Evolutionary conservation across 768 basidiomycete genomes (phyloP).

Genomic region (Paxillus ammoniavirescens): DNA sequence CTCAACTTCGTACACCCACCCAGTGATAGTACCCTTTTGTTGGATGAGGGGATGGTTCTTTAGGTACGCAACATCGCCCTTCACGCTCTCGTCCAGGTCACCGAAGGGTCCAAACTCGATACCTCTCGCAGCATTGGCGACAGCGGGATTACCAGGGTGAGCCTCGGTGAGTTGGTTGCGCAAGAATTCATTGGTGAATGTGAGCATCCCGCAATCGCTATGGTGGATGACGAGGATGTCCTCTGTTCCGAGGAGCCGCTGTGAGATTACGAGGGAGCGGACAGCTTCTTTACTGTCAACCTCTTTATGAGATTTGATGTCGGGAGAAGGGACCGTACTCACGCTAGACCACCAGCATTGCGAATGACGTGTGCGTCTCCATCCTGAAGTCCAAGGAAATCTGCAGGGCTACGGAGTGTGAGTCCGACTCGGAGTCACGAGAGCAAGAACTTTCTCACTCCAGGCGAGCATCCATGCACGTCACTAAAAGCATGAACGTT

Average conservation of each 20-base stretch:
- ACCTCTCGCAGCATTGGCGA: conserved; percentile 50
- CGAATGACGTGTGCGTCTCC: conserved; percentile 74
- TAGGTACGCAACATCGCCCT: conserved; percentile 57
- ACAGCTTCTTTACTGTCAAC: conserved; percentile 56
- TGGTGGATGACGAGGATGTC: conserved; percentile 72
- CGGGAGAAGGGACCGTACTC: conserved; percentile 21
- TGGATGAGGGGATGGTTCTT: conserved; percentile 55
- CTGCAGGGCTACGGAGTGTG: conserved; percentile 43
- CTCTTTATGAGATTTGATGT: background rate
- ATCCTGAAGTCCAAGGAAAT: conserved; percentile 58
- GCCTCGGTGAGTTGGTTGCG: conserved; percentile 49
- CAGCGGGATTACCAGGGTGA: conserved; percentile 32
- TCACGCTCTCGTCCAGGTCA: conserved; percentile 51
- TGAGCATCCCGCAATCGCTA: conserved; percentile 72
- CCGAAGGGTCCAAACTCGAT: conserved; percentile 44
- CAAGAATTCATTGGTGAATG: conserved; percentile 52
- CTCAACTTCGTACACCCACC: conserved; percentile 67
- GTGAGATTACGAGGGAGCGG: conserved; percentile 67
- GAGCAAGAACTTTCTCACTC: conserved; percentile 38
- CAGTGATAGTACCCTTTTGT: conserved; percentile 52
- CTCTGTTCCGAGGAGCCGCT: conserved; percentile 67
- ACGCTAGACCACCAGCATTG: conserved; percentile 71
- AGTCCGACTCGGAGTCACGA: background rate
- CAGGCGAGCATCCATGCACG: conserved; percentile 75
- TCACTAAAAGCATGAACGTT: conserved; percentile 36